Base-by-base conservation (phyloP, 2,329 filamentous ascomycete species). In the Truncatella angustata region DNA sequence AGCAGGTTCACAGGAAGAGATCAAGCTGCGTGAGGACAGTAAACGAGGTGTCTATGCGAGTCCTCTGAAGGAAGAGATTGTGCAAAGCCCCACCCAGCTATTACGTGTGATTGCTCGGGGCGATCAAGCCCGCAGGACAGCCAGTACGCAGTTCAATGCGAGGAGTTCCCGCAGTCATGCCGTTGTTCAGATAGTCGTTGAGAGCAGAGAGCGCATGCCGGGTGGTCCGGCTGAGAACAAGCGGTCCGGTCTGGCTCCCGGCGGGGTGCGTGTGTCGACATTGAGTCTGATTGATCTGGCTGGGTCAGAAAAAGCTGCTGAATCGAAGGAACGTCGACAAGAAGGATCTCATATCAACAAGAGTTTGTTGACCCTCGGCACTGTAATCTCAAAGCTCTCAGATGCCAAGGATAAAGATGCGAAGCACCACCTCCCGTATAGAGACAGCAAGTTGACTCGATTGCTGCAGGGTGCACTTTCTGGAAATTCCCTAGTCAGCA, bases 281-380 rank as follows among this genome's bases (percentile, higher is more conserved):
- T 73, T 99, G 52, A 97, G 92, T 66, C 73, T 99, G 66, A 99
- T 99, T 58, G 94, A 99, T 80, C 76, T 99, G 60, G 94, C 94
- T 50, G 94, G 94, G 35, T 97, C 94, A 0, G 94, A 99, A 68
- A 91, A 93, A 70, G 94, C 94, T 36, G 94, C 94, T 3, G 94
- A 97, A 64, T 89, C 87, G 50, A 99, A 97, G 68, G 94, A 97
- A 73, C 84, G 94, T 49, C 83, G 94, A 42, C 90, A 91, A 14
- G 94, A 99, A 72, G 94, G 94, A 57, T 93, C 93, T 11, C 94
- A 99, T 67, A 99, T 99, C 73, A 99, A 99, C 77, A 97, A 97
- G 74, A 97, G 91, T 69, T 74, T 99, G 64, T 82, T 99, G 53
- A 99, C 94, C 0, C 77, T 99, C 3, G 94, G 94, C 48, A 99